Conservation (phyloP, 495 filamentous ascomycete species). For the Trichodelitschia bisporula region DNA sequence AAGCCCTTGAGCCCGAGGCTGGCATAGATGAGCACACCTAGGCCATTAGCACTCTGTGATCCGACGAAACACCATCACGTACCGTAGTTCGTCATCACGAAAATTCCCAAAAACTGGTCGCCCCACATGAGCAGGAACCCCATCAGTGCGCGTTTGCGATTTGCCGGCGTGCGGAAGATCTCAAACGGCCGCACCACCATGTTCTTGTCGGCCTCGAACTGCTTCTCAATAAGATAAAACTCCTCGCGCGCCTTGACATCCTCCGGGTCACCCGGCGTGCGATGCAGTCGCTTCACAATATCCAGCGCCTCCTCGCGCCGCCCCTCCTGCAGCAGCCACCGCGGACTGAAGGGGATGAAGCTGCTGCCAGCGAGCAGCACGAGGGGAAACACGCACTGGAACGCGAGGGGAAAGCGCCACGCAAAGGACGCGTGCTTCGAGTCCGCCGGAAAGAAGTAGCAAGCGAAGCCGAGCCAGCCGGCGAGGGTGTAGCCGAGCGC, state of each 20-base stretch:
- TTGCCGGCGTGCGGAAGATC: constrained; percentile 15
- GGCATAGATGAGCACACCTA: constrained; percentile 17
- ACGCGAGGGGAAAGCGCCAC: constrained; percentile 31
- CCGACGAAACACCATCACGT: neutral
- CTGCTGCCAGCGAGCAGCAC: neutral
- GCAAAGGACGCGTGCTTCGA: constrained; percentile 4
- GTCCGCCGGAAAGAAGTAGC: constrained; percentile 1
- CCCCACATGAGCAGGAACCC: constrained; percentile 13
- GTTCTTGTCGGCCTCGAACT: constrained; percentile 15
- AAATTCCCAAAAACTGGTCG: neutral
- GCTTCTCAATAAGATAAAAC: constrained; percentile 16
- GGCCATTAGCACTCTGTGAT: too few species aligned
- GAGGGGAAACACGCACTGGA: constrained; percentile 22
- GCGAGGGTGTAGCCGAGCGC: constrained; percentile 1
- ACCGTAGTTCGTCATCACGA: constrained; percentile 1
- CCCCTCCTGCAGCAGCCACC: constrained; percentile 11
- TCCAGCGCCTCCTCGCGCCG: constrained; percentile 14
- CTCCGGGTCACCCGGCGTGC: constrained; percentile 13
- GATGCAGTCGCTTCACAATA: constrained; percentile 12
- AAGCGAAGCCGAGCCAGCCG: constrained; percentile 1
- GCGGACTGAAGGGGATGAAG: neutral
- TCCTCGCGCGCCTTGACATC: constrained; percentile 16
- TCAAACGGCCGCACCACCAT: constrained; percentile 10
- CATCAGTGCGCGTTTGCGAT: constrained; percentile 18
- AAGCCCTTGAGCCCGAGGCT: constrained; percentile 17